Evolutionary conservation across 805 yeast species (phyloP), one percentile per base, ranked within the genome.

Genomic region (Candida sakaeoensis): DNA sequence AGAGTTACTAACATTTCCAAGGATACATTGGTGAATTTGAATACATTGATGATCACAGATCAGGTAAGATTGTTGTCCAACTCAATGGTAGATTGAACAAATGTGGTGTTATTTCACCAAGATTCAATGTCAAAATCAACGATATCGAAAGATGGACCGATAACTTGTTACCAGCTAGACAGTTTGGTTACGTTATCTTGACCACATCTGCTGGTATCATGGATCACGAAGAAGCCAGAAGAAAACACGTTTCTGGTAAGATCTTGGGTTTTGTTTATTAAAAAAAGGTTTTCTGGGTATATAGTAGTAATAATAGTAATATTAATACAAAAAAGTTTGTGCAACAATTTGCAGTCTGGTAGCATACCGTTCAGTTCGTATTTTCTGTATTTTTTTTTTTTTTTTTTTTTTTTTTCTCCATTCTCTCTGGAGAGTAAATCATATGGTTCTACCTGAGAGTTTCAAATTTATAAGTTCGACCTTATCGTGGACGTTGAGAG

Each of bases 171-270:
- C 98, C 98, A 71, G 95, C 98, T 55, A 88, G 98, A 85, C 98
- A 90, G 76, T 91, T 90, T 66, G 98, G 98, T 77, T 89, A 74
- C 82, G 90, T 90, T 64, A 86, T 90, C 73, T 82, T 90, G 70
- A 91, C 98, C 75, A 90, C 98, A 61, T 91, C 98, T 62, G 96
- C 97, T 61, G 98, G 98, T 77, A 90, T 90, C 62, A 88, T 90
- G 95, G 97, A 91, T 80, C 98, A 90, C 79, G 97, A 91, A 81
- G 97, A 91, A 80, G 98, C 98, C 65, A 87, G 95, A 83, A 85
- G 97, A 83, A 91, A 91, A 85, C 97, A 90, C 78, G 97, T 90
- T 59, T 88, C 97, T 60, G 98, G 98, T 73, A 90, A 90, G 82
- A 86, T 90, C 74, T 85, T 90, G 67, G 98, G 98, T 67, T 90